These are phyloP conservation scores for Hawksworthiomyces lignivorus DNA, from an alignment of 2,329 filamentous ascomycete species.

Conservation along the genomic window DNA sequence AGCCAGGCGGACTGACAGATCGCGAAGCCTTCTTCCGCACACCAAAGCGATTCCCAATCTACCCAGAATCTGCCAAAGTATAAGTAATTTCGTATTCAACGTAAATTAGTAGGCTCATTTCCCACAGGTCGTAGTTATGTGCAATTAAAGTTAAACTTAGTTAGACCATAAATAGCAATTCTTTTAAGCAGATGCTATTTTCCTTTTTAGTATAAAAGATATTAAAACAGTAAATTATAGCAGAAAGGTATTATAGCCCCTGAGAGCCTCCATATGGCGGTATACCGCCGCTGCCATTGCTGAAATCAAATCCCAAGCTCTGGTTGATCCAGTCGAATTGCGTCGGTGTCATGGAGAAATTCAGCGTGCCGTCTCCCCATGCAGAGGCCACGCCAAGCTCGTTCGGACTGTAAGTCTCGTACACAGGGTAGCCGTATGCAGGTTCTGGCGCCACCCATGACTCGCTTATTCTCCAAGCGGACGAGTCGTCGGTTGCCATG, in stretches of 20 bases:
- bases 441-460: not conserved
- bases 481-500: not conserved
- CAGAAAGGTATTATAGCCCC: not conserved
- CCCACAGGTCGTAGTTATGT: no score
- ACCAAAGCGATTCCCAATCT: constrained; percentile 3
- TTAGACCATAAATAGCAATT: no score
- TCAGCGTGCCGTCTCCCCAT: constrained; percentile 8
- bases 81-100: no score
- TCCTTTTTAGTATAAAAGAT: no score
- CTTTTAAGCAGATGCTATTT: no score
- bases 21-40: constrained; percentile 3
- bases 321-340: constrained; percentile 10
- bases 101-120: no score
- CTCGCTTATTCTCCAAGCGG: not conserved
- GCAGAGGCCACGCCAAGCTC: constrained; percentile 4
- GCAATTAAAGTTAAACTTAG: no score
- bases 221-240: no score
- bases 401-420: constrained; percentile 8
- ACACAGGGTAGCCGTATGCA: not conserved
- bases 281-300: not conserved
- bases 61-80: not conserved
- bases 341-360: constrained; percentile 8
- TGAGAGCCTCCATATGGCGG: not conserved
- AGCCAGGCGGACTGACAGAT: constrained; percentile 2
- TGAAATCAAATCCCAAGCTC: constrained; percentile 6